phyloP scores from a whole-genome alignment of 2,329 filamentous ascomycete genomes.

The Fusarium illudens region DNA sequence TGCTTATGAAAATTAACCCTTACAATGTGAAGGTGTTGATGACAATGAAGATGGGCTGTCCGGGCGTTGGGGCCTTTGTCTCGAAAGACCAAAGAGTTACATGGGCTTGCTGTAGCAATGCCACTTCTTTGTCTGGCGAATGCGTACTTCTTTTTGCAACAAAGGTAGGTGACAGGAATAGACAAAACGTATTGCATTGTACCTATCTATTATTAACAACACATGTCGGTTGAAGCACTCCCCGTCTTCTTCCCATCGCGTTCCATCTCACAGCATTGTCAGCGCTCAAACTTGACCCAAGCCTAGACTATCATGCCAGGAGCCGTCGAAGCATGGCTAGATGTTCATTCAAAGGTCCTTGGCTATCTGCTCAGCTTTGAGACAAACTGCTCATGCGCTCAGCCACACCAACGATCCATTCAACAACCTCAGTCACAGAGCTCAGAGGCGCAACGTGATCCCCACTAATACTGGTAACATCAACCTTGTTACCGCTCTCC shows the following conservation, averaged over 20 bases:
- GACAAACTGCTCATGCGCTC: background rate
- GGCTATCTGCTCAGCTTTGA: no score
- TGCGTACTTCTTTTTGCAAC: background rate
- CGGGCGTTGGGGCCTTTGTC: background rate
- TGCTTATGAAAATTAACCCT: no score
- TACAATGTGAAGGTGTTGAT: background rate
- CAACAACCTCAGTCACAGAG: conserved; percentile 38
- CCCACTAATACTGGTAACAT: conserved; percentile 47
- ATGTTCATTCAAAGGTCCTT: no score
- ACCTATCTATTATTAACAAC: no score
- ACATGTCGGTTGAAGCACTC: no score
- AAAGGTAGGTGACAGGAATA: background rate
- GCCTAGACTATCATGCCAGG: no score
- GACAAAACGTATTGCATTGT: no score
- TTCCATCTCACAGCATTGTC: no score
- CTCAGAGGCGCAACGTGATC: conserved; percentile 48
- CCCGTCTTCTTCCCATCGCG: no score
- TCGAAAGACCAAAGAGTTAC: background rate
- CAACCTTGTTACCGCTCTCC: conserved; percentile 48
- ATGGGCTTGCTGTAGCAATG: background rate
- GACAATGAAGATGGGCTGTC: background rate
- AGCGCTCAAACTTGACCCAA: no score
- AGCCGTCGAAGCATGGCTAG: no score
- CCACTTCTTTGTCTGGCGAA: background rate
- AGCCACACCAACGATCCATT: conserved; percentile 8